These are phyloP conservation scores for Plectosphaerella plurivora DNA, from an alignment of 2,329 filamentous ascomycete species.

Conservation along the genomic window DNA sequence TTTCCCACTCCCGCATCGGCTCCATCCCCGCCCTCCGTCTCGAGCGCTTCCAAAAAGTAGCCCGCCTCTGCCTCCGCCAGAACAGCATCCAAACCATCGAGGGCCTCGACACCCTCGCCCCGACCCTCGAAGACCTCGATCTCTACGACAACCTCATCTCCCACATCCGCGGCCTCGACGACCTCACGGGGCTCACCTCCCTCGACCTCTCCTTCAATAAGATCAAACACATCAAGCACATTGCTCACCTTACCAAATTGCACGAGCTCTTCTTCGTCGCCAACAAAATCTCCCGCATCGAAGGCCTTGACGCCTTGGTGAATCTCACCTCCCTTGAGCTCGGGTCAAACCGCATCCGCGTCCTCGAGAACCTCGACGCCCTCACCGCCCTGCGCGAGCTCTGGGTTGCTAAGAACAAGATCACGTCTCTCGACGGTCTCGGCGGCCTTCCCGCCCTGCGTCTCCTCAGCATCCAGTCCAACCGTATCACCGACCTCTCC, in stretches of 20 bases:
- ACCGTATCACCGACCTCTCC: slow-evolving; percentile 75
- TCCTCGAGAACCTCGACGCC: slow-evolving; percentile 79
- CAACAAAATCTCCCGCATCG: slow-evolving; percentile 88
- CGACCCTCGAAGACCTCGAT: slow-evolving; percentile 76
- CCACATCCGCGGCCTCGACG: slow-evolving; percentile 79
- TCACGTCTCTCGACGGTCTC: slow-evolving; percentile 75
- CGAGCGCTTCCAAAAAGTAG: slow-evolving; percentile 73
- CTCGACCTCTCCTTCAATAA: slow-evolving; percentile 98
- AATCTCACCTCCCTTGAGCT: slow-evolving; percentile 82
- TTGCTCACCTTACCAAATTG: slow-evolving; percentile 72
- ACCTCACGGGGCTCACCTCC: slow-evolving; percentile 67
- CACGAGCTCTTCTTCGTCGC: slow-evolving; percentile 88
- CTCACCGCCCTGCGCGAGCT: slow-evolving; percentile 78
- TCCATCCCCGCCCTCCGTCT: slow-evolving; percentile 76
- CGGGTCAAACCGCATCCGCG: slow-evolving; percentile 85
- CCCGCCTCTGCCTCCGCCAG: slow-evolving; percentile 83
- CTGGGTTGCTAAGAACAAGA: slow-evolving; percentile 97
- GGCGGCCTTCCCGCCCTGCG: slow-evolving; percentile 72
- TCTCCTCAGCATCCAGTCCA: slow-evolving; percentile 92
- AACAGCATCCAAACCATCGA: slow-evolving; percentile 82
- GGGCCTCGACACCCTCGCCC: slow-evolving; percentile 61
- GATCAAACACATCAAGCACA: slow-evolving; percentile 94
- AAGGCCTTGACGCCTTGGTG: slow-evolving; percentile 67
- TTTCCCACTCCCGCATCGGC: slow-evolving; percentile 79
- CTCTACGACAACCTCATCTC: slow-evolving; percentile 95